A percentile compares a stretch with the other conserved stretches of the same genome.
Evolutionary conservation across 768 basidiomycete genomes (phyloP).

Genomic region (Trametes punicea): DNA sequence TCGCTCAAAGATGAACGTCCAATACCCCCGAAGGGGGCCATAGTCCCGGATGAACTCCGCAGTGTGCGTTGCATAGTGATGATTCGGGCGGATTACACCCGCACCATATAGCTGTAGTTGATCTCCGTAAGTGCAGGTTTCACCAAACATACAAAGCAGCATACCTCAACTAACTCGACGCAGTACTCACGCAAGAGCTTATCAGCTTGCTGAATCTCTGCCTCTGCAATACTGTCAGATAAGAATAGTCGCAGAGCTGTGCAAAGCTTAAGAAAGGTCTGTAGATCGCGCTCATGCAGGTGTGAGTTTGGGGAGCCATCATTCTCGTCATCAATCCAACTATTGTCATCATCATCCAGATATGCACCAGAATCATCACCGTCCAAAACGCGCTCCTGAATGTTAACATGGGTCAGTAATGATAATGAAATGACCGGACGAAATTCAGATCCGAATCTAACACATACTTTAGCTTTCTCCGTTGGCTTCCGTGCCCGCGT

Average conservation of each 20-base stretch:
- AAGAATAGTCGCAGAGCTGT: constrained; percentile 2
- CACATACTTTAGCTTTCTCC: background rate
- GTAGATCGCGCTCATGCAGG: constrained; percentile 4
- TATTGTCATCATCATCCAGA: background rate
- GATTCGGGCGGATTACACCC: constrained; percentile 33
- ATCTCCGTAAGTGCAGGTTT: constrained; percentile 5
- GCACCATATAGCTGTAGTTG: constrained; percentile 31
- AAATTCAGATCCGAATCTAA: background rate
- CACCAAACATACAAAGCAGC: background rate
- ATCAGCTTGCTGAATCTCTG: constrained; percentile 10
- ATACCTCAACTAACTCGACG: constrained; percentile 22
- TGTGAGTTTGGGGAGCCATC: background rate
- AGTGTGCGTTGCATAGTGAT: constrained; percentile 36
- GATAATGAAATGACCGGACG: background rate
- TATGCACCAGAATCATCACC: background rate
- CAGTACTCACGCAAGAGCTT: constrained; percentile 24
- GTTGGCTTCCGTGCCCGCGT: background rate
- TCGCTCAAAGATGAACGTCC: constrained; percentile 32
- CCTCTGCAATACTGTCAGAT: constrained; percentile 5
- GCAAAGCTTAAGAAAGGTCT: constrained; percentile 8
- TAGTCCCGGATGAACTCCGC: constrained; percentile 27
- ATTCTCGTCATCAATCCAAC: background rate
- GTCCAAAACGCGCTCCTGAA: constrained; percentile 5
- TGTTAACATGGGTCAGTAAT: background rate
- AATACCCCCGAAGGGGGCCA: constrained; percentile 37